Evolutionary conservation across 129 eudicot species (phyloP).

Genomic region (Ambrosia artemisiifolia): DNA sequence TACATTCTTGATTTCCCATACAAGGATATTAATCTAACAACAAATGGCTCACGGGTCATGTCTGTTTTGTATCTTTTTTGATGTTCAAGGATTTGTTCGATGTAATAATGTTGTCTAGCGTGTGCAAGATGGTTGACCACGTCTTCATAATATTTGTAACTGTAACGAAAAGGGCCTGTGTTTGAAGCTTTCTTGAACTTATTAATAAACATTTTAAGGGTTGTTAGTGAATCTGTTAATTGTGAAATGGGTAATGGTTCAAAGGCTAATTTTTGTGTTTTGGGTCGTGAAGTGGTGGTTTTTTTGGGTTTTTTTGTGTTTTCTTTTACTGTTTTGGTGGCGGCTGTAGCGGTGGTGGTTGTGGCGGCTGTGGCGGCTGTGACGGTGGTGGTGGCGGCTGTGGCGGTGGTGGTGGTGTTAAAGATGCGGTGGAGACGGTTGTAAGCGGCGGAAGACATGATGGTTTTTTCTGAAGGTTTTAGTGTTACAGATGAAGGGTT

Average conservation of each 20-base stretch:
- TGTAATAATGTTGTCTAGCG: slow-evolving; percentile 28
- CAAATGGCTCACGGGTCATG: slow-evolving; percentile 42
- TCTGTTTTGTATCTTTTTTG: slow-evolving; percentile 39
- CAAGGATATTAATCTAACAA: slow-evolving; percentile 30
- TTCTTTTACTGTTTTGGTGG: slow-evolving; percentile 20
- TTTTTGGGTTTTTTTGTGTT: slow-evolving; percentile 21
- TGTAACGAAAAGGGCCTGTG: slow-evolving; percentile 29
- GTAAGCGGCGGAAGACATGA: slow-evolving; percentile 32
- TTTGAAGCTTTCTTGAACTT: slow-evolving; percentile 38
- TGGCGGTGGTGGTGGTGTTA: slow-evolving; percentile 1
- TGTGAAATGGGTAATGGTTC: slow-evolving; percentile 21
- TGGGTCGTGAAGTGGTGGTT: slow-evolving; percentile 13
- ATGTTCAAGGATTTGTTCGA: slow-evolving; percentile 48
- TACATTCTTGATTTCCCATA: slow-evolving; percentile 55
- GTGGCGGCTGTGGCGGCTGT: not conserved
- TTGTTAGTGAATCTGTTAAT: slow-evolving; percentile 18
- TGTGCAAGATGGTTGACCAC: slow-evolving; percentile 44
- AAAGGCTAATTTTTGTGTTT: slow-evolving; percentile 19
- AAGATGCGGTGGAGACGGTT: slow-evolving; percentile 35
- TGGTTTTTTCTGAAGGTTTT: not conserved
- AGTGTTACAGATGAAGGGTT: not conserved
- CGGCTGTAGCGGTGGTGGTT: slow-evolving; percentile 9
- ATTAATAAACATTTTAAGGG: slow-evolving; percentile 22
- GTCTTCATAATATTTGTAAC: slow-evolving; percentile 24
- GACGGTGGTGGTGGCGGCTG: not conserved